Conservation (phyloP, 2,329 filamentous ascomycete genomes). For the Domatiomyces globalis region DNA sequence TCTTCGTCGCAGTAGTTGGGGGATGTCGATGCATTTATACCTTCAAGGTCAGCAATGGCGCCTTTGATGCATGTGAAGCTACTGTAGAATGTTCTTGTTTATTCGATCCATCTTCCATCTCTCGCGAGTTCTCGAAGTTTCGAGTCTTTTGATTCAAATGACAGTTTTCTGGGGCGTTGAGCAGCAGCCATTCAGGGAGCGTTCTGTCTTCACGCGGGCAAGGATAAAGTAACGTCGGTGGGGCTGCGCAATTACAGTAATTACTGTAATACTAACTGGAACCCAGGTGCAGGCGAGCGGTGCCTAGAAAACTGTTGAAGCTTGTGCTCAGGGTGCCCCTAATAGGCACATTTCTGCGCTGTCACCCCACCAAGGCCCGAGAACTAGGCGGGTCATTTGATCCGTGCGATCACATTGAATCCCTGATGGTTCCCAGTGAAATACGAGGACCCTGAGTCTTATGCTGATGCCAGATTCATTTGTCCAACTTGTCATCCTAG, state of each 20-base stretch:
- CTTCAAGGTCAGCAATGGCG: neutral
- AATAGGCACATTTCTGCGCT: neutral
- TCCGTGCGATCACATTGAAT: neutral
- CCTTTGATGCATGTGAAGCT: neutral
- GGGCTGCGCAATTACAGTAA: neutral
- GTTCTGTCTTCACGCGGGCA: neutral
- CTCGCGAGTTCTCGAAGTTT: neutral
- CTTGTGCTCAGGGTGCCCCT: neutral
- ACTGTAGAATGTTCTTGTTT: neutral
- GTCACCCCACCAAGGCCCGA: neutral
- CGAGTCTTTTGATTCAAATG: neutral
- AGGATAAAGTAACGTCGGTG: neutral
- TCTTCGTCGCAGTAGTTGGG: neutral
- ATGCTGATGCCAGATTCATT: neutral
- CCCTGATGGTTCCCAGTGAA: neutral
- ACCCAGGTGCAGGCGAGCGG: neutral
- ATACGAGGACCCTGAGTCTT: neutral
- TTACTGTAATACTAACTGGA: too few relatives aligned
- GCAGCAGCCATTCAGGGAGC: neutral
- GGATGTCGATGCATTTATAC: neutral
- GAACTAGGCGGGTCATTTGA: neutral
- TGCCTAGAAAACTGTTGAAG: neutral
- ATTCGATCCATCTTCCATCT: neutral
- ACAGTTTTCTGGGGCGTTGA: neutral
- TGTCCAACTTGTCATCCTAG: neutral